Percentiles rank a stretch among this genome's conserved stretches.
phyloP scores from a whole-genome alignment of 805 yeast species.

The Lipomyces kockii region DNA sequence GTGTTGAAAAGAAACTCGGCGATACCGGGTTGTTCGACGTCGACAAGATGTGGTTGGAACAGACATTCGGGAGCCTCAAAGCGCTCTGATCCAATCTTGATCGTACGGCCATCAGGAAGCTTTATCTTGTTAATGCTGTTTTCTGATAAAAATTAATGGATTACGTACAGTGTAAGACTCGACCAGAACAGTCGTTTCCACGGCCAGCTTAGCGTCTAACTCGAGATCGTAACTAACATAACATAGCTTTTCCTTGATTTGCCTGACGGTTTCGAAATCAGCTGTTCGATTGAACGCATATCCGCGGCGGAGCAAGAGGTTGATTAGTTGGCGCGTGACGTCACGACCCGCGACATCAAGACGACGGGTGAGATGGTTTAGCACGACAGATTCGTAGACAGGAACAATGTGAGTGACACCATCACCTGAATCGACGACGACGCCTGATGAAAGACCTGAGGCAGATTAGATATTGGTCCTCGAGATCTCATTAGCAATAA shows the following conservation, averaged over 20 bases:
- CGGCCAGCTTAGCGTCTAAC: constrained; percentile 82
- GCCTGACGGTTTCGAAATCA: constrained; percentile 93
- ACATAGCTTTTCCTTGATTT: constrained; percentile 95
- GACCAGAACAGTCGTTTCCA: constrained; percentile 93
- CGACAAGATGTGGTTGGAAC: constrained; percentile 94
- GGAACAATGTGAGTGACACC: constrained; percentile 99
- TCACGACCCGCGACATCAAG: constrained; percentile 98
- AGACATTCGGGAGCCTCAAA: constrained; percentile 96
- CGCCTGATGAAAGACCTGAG: constrained; percentile 76
- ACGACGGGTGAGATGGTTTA: constrained; percentile 89
- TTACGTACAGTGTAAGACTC: constrained; percentile 60
- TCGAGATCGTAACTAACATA: constrained; percentile 94
- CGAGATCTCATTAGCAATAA: neutral
- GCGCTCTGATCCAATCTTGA: constrained; percentile 92
- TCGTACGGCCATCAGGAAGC: constrained; percentile 94
- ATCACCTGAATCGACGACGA: constrained; percentile 97
- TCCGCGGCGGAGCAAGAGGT: constrained; percentile 88
- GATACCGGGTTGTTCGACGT: constrained; percentile 94
- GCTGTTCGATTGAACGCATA: constrained; percentile 98
- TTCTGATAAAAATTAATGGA: neutral
- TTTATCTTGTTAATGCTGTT: constrained; percentile 48
- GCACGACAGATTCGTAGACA: constrained; percentile 95
- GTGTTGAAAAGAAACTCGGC: constrained; percentile 92
- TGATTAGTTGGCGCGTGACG: constrained; percentile 94
- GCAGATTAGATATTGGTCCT: neutral